Conservation (phyloP, 2,329 filamentous ascomycete genomes). For the Myriosclerotinia curreyana region DNA sequence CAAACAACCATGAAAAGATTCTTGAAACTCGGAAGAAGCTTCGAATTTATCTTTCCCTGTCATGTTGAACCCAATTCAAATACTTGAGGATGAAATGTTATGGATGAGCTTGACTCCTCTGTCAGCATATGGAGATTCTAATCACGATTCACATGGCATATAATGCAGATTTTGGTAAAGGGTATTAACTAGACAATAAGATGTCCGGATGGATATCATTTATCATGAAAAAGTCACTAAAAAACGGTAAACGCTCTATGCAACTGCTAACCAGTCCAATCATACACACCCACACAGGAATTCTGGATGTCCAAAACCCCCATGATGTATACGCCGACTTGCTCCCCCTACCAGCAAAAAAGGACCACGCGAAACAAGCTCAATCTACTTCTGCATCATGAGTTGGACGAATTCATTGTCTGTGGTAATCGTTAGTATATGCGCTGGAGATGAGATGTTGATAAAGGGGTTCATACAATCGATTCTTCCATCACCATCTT, state of each 20-base stretch:
- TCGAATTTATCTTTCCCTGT: neutral
- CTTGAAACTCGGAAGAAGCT: neutral
- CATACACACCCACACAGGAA: slow-evolving; percentile 15
- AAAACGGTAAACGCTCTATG: slow-evolving; percentile 19
- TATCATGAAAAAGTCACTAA: slow-evolving; percentile 10
- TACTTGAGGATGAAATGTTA: neutral
- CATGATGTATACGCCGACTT: slow-evolving; percentile 18
- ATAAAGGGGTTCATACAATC: slow-evolving; percentile 63
- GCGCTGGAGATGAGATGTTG: slow-evolving; percentile 23
- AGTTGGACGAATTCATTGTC: slow-evolving; percentile 92
- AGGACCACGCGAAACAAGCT: slow-evolving; percentile 22
- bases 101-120: neutral
- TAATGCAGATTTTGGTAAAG: neutral
- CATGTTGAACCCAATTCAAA: too few relatives aligned
- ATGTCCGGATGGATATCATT: slow-evolving; percentile 13
- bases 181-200: slow-evolving; percentile 18
- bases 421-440: slow-evolving; percentile 42
- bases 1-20: neutral
- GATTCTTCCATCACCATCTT: slow-evolving; percentile 84
- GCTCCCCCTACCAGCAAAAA: slow-evolving; percentile 19
- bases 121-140: neutral
- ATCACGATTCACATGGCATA: neutral
- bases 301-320: slow-evolving; percentile 19
- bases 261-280: slow-evolving; percentile 17
- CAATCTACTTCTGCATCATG: slow-evolving; percentile 85